These are phyloP conservation scores for Eudorina sp. DNA, from an alignment of 139 green algal genomes.

Conservation along the genomic window DNA sequence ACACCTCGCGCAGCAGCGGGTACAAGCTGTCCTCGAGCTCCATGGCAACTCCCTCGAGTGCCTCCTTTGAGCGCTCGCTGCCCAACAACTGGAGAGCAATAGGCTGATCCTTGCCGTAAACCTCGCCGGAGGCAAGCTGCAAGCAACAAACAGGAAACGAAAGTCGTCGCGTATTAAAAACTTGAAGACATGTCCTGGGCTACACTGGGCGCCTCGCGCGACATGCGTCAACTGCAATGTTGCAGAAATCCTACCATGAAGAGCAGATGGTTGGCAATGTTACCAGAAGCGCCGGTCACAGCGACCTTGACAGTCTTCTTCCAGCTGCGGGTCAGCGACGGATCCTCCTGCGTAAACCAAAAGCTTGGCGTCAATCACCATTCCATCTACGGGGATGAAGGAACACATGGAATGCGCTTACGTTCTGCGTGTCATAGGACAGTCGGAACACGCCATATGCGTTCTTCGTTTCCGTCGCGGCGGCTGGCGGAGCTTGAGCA, in stretches of 20 bases:
- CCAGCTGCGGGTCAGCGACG: constrained; percentile 73
- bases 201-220: too few species aligned
- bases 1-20: constrained; percentile 87
- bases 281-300: constrained; percentile 88
- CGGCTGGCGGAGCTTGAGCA: neutral
- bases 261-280: constrained; percentile 94
- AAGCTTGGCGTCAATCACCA: too few species aligned
- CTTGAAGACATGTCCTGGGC: neutral
- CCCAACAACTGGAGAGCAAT: constrained; percentile 90
- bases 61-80: constrained; percentile 77
- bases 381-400: too few species aligned
- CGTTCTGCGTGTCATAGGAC: constrained; percentile 57
- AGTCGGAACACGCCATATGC: constrained; percentile 64
- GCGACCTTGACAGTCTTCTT: constrained; percentile 83
- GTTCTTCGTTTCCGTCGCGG: constrained; percentile 1
- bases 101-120: constrained; percentile 92
- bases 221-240: too few species aligned
- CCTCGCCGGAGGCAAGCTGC: constrained; percentile 82
- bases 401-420: constrained; percentile 38
- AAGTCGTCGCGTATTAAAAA: neutral
- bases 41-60: constrained; percentile 95
- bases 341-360: constrained; percentile 67
- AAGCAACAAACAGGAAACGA: constrained; percentile 4
- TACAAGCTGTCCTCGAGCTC: constrained; percentile 97
- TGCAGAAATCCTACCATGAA: constrained; percentile 82